Conservation (phyloP, 2,329 filamentous ascomycete species). For the Beauveria sp. region DNA sequence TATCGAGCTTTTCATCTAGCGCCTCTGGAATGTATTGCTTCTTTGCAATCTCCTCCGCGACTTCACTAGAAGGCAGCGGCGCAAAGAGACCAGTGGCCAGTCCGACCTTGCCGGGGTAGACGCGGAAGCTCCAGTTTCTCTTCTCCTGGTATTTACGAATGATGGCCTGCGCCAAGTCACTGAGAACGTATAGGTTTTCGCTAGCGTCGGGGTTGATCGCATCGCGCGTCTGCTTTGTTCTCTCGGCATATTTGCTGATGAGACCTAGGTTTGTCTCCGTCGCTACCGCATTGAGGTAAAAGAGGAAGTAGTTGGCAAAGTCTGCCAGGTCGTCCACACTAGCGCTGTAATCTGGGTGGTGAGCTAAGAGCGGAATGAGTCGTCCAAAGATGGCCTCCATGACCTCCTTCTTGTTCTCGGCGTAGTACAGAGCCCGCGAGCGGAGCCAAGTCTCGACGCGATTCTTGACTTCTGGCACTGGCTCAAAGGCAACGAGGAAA, state of each 20-base stretch:
- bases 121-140: conserved; percentile 78
- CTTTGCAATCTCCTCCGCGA: conserved; percentile 77
- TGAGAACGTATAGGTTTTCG: conserved; percentile 75
- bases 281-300: conserved; percentile 76
- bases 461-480: conserved; percentile 61
- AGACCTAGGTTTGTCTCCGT: conserved; percentile 81
- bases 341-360: conserved; percentile 80
- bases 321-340: conserved; percentile 64
- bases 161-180: conserved; percentile 75
- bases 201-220: conserved; percentile 60
- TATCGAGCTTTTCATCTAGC: conserved; percentile 68
- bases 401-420: conserved; percentile 48
- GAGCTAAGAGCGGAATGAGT: conserved; percentile 78
- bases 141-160: conserved; percentile 81
- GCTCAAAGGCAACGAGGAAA: conserved; percentile 89
- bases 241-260: conserved; percentile 86
- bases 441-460: conserved; percentile 83
- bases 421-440: conserved; percentile 64
- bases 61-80: conserved; percentile 64
- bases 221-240: conserved; percentile 84
- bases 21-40: conserved; percentile 77
- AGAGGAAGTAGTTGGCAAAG: conserved; percentile 81
- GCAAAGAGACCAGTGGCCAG: conserved; percentile 74
- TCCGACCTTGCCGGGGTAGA: conserved; percentile 72
- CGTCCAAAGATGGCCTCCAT: conserved; percentile 79